Percentiles rank a stretch among this genome's conserved stretches.
Conservation (phyloP, 352 stramenopile genomes). For the Pythium vanterpoolii region DNA sequence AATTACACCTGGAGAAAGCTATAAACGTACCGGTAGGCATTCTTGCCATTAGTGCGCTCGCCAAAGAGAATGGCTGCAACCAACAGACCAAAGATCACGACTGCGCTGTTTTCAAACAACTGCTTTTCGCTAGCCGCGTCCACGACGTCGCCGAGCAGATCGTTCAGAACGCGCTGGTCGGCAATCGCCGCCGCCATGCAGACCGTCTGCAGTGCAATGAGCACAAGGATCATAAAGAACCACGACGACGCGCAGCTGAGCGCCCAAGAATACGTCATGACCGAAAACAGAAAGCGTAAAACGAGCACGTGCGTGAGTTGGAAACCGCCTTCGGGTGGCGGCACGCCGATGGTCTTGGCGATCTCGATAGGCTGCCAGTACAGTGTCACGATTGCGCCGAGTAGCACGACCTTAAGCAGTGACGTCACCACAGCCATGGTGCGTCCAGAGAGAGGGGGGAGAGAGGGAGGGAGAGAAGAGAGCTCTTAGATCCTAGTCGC, state of each 20-base stretch:
- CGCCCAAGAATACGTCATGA: slow-evolving; percentile 48
- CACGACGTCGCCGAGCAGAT: slow-evolving; percentile 18
- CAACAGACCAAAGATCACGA: slow-evolving; percentile 44
- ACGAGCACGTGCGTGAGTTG: slow-evolving; percentile 32
- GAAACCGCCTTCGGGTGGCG: slow-evolving; percentile 32
- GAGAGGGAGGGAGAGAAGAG: background rate
- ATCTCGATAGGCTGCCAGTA: slow-evolving; percentile 52
- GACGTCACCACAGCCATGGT: slow-evolving; percentile 16
- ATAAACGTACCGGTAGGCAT: slow-evolving; percentile 42
- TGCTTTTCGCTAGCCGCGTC: slow-evolving; percentile 43
- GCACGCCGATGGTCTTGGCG: slow-evolving; percentile 30
- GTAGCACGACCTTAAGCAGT: slow-evolving; percentile 34
- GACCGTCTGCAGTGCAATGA: slow-evolving; percentile 49
- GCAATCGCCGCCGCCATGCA: slow-evolving; percentile 49
- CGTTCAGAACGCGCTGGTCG: slow-evolving; percentile 27
- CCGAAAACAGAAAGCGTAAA: slow-evolving; percentile 53
- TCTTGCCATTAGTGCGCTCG: slow-evolving; percentile 23
- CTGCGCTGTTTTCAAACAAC: slow-evolving; percentile 35
- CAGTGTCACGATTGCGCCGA: slow-evolving; percentile 38
- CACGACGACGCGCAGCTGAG: slow-evolving; percentile 34
- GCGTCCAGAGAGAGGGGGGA: background rate
- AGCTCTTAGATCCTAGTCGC: background rate
- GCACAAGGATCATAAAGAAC: slow-evolving; percentile 36
- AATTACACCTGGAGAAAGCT: background rate
- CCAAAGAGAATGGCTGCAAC: slow-evolving; percentile 50